Evolutionary conservation across 139 green algal genomes (phyloP).

Genomic region (Microglena sp.): DNA sequence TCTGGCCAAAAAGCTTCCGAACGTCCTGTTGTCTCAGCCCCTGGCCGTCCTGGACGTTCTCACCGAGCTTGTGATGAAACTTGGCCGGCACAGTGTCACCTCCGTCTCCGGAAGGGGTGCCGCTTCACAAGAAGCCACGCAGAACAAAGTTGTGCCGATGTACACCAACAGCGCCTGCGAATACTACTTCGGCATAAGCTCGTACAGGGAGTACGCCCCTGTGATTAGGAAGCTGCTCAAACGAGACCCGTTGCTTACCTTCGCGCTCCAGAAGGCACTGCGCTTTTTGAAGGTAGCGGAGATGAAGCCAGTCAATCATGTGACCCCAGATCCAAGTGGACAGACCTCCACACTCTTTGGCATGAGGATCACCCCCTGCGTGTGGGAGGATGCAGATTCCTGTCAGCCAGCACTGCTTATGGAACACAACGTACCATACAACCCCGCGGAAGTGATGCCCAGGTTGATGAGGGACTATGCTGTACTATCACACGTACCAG

Average conservation of each 20-base stretch:
- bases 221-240: slow-evolving; percentile 29
- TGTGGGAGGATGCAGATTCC: slow-evolving; percentile 17
- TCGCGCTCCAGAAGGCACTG: slow-evolving; percentile 36
- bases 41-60: background rate
- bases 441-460: slow-evolving; percentile 31
- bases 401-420: slow-evolving; percentile 24
- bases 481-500: slow-evolving; percentile 32
- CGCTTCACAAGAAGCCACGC: background rate
- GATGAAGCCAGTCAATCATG: slow-evolving; percentile 24
- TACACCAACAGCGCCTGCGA: slow-evolving; percentile 20
- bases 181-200: slow-evolving; percentile 22
- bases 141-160: slow-evolving; percentile 26
- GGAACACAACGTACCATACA: slow-evolving; percentile 37
- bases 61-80: background rate
- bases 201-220: slow-evolving; percentile 20
- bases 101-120: background rate
- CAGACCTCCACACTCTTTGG: slow-evolving; percentile 26
- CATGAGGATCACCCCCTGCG: slow-evolving; percentile 32
- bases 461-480: slow-evolving; percentile 37
- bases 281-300: slow-evolving; percentile 18
- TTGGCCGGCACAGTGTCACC: background rate
- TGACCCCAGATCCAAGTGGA: slow-evolving; percentile 31
- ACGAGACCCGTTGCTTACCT: slow-evolving; percentile 33
- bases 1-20: too few relatives aligned
- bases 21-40: too few relatives aligned